Evolutionary conservation across 83 land plant species (phyloP).

Genomic region (Picea abies): DNA sequence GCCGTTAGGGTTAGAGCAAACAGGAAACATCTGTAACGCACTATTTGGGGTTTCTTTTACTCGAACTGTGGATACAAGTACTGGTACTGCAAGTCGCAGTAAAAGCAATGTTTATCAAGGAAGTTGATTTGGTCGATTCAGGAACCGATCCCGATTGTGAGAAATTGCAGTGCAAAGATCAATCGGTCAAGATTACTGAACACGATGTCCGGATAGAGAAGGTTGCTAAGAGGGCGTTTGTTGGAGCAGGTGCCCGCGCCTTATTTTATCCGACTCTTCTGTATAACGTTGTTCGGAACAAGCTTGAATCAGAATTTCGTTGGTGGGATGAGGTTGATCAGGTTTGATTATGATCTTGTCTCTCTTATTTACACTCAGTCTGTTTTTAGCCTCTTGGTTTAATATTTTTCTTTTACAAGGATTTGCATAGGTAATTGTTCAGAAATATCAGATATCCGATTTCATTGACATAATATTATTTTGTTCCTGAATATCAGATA

Average conservation of each 20-base stretch:
- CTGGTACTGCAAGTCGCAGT: neutral
- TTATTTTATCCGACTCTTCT: slow-evolving; percentile 69
- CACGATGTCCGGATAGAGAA: slow-evolving; percentile 10
- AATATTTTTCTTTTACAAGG: neutral
- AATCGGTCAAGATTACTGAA: neutral
- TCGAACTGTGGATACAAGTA: neutral
- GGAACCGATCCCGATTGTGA: slow-evolving; percentile 18
- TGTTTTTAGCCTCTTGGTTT: neutral
- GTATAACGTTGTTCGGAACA: slow-evolving; percentile 68
- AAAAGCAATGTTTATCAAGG: slow-evolving; percentile 19
- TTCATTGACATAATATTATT: neutral
- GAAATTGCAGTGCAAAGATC: neutral
- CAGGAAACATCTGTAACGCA: too few species aligned
- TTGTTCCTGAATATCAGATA: neutral
- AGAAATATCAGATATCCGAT: neutral
- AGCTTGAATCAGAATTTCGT: slow-evolving; percentile 62
- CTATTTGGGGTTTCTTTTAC: too few species aligned
- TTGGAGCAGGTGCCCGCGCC: slow-evolving; percentile 49
- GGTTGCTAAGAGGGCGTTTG: slow-evolving; percentile 29
- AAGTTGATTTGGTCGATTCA: slow-evolving; percentile 18
- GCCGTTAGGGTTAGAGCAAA: neutral
- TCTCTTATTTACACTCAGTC: neutral
- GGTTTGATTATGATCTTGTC: slow-evolving; percentile 24
- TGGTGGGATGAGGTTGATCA: slow-evolving; percentile 80
- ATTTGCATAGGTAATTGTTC: too few species aligned